Evolutionary conservation across 257 asterid species (phyloP).

Genomic region (Craterostigma plantagineum): DNA sequence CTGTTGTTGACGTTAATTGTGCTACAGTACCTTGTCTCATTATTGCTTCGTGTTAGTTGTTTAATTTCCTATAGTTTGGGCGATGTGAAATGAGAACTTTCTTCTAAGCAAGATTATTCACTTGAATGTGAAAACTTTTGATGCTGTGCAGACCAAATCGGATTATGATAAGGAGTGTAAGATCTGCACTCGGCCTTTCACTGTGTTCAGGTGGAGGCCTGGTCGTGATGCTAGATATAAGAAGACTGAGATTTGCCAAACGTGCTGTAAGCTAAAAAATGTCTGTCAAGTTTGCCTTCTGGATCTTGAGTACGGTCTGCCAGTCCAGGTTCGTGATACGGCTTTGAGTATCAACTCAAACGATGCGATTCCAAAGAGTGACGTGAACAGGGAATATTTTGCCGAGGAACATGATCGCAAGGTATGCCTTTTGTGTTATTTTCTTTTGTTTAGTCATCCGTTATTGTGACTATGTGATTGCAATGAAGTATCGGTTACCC

Average conservation of each 20-base stretch:
- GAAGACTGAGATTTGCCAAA: conserved; percentile 88
- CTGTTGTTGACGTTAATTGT: too few relatives aligned
- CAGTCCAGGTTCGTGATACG: conserved; percentile 95
- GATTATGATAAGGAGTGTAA: conserved; percentile 96
- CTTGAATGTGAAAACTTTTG: background rate
- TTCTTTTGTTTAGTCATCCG: background rate
- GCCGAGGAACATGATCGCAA: conserved; percentile 97
- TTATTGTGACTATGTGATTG: background rate
- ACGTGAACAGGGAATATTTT: conserved; percentile 81
- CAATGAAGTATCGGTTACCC: conserved; percentile 3
- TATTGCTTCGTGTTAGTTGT: background rate
- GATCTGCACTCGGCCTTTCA: conserved; percentile 89
- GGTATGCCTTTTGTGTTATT: conserved; percentile 21
- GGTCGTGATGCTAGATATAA: conserved; percentile 99
- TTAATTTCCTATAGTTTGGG: background rate
- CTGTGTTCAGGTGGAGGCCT: conserved; percentile 96
- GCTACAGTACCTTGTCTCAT: too few relatives aligned
- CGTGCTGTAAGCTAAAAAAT: conserved; percentile 91
- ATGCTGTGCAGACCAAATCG: conserved; percentile 57
- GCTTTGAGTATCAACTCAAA: conserved; percentile 73
- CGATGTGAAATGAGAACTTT: background rate
- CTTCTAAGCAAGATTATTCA: conserved; percentile 5
- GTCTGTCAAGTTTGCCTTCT: conserved; percentile 96
- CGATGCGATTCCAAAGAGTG: conserved; percentile 96
- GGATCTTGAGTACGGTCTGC: conserved; percentile 94